These are phyloP conservation scores for Neopestalotiopsis sp. DNA, from an alignment of 2,329 filamentous ascomycete genomes.

Conservation along the genomic window DNA sequence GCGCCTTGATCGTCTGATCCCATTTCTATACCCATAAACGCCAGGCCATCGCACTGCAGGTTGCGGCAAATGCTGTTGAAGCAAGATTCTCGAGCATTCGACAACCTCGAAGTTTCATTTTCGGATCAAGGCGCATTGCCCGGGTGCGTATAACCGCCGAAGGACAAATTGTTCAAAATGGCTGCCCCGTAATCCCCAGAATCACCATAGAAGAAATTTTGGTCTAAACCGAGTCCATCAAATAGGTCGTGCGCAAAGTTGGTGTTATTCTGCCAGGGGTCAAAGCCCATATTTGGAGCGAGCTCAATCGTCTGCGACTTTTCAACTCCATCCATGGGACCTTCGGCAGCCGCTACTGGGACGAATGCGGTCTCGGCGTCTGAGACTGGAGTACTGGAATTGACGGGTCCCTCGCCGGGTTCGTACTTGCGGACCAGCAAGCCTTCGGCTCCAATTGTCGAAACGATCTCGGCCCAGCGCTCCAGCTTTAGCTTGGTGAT, in stretches of 20 bases:
- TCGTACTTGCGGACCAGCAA: conserved; percentile 18
- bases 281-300: conserved; percentile 13
- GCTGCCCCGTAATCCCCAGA: conserved; percentile 28
- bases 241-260: conserved; percentile 33
- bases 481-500: conserved; percentile 53
- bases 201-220: conserved; percentile 35
- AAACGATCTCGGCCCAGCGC: conserved; percentile 52
- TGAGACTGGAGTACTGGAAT: background rate
- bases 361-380: background rate
- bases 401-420: conserved; percentile 2
- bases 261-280: conserved; percentile 26
- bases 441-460: conserved; percentile 39
- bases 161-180: conserved; percentile 26
- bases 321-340: conserved; percentile 21
- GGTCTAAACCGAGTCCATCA: conserved; percentile 32
- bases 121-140: background rate
- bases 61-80: background rate
- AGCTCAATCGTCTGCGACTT: background rate
- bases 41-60: background rate
- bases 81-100: background rate
- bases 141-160: conserved; percentile 3
- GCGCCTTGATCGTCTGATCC: background rate
- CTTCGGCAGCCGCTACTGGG: conserved; percentile 20
- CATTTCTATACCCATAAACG: background rate
- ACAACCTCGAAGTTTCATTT: background rate